Evolutionary conservation across 2,329 filamentous ascomycete species (phyloP).

Genomic region (Clonostachys solani): DNA sequence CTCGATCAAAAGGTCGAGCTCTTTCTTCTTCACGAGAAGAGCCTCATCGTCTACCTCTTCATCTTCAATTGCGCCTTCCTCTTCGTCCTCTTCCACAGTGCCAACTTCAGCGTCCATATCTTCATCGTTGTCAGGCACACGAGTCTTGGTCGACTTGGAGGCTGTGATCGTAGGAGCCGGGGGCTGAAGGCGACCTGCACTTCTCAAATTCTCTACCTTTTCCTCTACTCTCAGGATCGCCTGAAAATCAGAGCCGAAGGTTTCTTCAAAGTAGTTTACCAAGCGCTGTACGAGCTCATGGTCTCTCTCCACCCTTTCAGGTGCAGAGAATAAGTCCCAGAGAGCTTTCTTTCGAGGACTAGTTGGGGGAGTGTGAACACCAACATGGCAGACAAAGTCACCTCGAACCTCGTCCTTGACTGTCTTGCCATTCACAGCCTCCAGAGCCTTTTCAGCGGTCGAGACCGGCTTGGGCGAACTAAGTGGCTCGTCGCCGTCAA

Average conservation of each 20-base stretch:
- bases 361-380: constrained; percentile 84
- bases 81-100: constrained; percentile 71
- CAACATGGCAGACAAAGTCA: constrained; percentile 96
- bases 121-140: constrained; percentile 56
- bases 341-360: constrained; percentile 90
- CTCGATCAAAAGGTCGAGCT: constrained; percentile 90
- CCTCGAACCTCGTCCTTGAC: constrained; percentile 91
- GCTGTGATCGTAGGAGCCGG: constrained; percentile 41
- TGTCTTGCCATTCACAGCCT: constrained; percentile 95
- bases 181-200: constrained; percentile 69
- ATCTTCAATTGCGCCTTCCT: constrained; percentile 71
- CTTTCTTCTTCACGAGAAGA: constrained; percentile 89
- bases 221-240: constrained; percentile 80
- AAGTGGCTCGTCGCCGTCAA: constrained; percentile 54
- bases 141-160: constrained; percentile 59
- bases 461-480: constrained; percentile 47
- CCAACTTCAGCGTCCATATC: constrained; percentile 62
- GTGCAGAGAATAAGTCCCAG: constrained; percentile 94
- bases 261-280: constrained; percentile 78
- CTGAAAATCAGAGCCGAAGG: constrained; percentile 73
- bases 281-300: constrained; percentile 78
- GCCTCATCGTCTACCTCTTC: constrained; percentile 90
- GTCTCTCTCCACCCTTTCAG: constrained; percentile 90
- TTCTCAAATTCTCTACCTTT: constrained; percentile 75
- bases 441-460: constrained; percentile 81